phyloP scores from a whole-genome alignment of 1,139 yeast species.

The Saccharomyces pastorianus region DNA sequence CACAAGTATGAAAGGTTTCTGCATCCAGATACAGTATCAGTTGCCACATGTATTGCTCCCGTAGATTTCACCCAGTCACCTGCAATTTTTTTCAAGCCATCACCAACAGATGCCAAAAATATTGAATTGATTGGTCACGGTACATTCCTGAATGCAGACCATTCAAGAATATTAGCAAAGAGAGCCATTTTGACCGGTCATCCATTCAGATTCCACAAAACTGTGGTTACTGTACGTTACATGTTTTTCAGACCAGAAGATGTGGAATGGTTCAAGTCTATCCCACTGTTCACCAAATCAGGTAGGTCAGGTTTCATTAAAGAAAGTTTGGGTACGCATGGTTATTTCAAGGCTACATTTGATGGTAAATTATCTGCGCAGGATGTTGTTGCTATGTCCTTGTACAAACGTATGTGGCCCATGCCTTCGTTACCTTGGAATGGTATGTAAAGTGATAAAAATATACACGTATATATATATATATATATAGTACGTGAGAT shows the following conservation, averaged over 20 bases:
- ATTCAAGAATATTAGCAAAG: slow-evolving; percentile 76
- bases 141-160: slow-evolving; percentile 79
- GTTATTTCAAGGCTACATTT: slow-evolving; percentile 92
- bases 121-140: slow-evolving; percentile 83
- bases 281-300: slow-evolving; percentile 84
- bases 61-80: slow-evolving; percentile 77
- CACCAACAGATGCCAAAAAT: slow-evolving; percentile 35
- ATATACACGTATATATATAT: neutral
- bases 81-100: slow-evolving; percentile 55
- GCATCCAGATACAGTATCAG: slow-evolving; percentile 65
- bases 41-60: slow-evolving; percentile 91
- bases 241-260: slow-evolving; percentile 95
- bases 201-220: slow-evolving; percentile 90
- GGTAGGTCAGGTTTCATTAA: slow-evolving; percentile 93
- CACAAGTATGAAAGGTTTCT: slow-evolving; percentile 79
- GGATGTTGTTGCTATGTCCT: slow-evolving; percentile 89
- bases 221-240: slow-evolving; percentile 84
- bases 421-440: slow-evolving; percentile 34
- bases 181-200: slow-evolving; percentile 87
- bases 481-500: neutral
- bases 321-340: slow-evolving; percentile 96
- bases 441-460: slow-evolving; percentile 1
- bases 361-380: slow-evolving; percentile 87
- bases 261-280: slow-evolving; percentile 80
- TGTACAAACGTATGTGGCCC: slow-evolving; percentile 94